These are phyloP conservation scores for Thermothielavioides terrestris DNA, from an alignment of 495 filamentous ascomycete genomes.

Conservation along the genomic window DNA sequence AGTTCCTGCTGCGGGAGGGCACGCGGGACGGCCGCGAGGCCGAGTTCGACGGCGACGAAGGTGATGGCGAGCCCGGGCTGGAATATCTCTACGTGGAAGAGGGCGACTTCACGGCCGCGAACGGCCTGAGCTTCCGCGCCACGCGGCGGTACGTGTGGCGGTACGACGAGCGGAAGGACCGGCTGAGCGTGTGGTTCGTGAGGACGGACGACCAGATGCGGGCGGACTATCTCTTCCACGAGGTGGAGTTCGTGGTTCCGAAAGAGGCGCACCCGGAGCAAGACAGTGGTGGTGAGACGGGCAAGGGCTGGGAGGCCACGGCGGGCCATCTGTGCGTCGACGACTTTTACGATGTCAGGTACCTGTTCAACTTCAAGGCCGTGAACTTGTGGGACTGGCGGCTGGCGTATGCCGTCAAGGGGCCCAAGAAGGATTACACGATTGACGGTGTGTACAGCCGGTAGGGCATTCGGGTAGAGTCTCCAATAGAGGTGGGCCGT, in stretches of 20 bases:
- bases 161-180: slow-evolving; percentile 45
- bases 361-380: slow-evolving; percentile 50
- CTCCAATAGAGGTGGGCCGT: too few relatives aligned
- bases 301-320: slow-evolving; percentile 45
- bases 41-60: slow-evolving; percentile 13
- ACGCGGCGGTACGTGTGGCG: slow-evolving; percentile 50
- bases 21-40: slow-evolving; percentile 42
- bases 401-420: slow-evolving; percentile 52
- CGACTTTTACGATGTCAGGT: slow-evolving; percentile 56
- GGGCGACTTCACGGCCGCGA: slow-evolving; percentile 47
- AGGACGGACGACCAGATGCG: slow-evolving; percentile 45
- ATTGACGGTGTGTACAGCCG: slow-evolving; percentile 43
- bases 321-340: slow-evolving; percentile 54
- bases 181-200: slow-evolving; percentile 59
- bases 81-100: slow-evolving; percentile 64
- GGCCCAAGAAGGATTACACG: slow-evolving; percentile 61
- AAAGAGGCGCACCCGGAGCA: slow-evolving; percentile 5
- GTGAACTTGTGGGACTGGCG: slow-evolving; percentile 46
- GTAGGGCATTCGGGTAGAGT: too few relatives aligned
- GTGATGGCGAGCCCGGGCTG: slow-evolving; percentile 34
- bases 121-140: slow-evolving; percentile 39
- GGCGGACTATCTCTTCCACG: slow-evolving; percentile 61
- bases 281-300: slow-evolving; percentile 5
- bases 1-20: slow-evolving; percentile 50
- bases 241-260: slow-evolving; percentile 36